These are phyloP conservation scores for Geotrichum reessii DNA, from an alignment of 1,139 yeast species.

Conservation along the genomic window DNA sequence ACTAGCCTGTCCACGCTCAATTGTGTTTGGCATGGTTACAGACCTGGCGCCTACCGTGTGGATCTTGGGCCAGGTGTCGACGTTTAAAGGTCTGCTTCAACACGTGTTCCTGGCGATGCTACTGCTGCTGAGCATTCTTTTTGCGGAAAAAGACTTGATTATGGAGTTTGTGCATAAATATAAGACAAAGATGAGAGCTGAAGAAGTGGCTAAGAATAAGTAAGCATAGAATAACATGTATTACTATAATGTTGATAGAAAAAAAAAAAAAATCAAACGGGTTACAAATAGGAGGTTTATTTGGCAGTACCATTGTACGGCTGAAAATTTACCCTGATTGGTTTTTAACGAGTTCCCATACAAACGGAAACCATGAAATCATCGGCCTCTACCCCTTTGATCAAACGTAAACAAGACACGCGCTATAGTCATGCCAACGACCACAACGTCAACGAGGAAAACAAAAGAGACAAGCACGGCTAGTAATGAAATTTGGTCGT, in stretches of 20 bases:
- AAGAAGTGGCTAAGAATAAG: conserved; percentile 9
- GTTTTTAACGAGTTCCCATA: background rate
- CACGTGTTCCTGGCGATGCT: conserved; percentile 10
- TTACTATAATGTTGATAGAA: background rate
- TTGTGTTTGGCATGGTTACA: conserved; percentile 11
- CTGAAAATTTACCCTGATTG: background rate
- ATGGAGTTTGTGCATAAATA: conserved; percentile 8
- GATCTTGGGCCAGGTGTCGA: conserved; percentile 10
- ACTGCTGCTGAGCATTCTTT: conserved; percentile 5
- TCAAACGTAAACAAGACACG: background rate
- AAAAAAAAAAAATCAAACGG: no score
- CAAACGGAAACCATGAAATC: background rate
- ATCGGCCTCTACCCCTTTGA: background rate
- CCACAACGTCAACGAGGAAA: background rate
- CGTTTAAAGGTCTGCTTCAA: conserved; percentile 9
- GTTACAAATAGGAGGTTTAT: no score
- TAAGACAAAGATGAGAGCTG: background rate
- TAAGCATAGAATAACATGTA: background rate
- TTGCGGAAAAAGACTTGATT: conserved; percentile 13
- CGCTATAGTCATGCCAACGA: background rate
- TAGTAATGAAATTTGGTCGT: conserved; percentile 22
- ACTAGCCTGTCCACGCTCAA: conserved; percentile 10
- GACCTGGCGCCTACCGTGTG: conserved; percentile 13
- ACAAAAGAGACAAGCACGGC: background rate
- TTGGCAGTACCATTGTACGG: background rate